Evolutionary conservation across 1,284 basidiomycete species (phyloP).

Genomic region (Ceratobasidium sp.): DNA sequence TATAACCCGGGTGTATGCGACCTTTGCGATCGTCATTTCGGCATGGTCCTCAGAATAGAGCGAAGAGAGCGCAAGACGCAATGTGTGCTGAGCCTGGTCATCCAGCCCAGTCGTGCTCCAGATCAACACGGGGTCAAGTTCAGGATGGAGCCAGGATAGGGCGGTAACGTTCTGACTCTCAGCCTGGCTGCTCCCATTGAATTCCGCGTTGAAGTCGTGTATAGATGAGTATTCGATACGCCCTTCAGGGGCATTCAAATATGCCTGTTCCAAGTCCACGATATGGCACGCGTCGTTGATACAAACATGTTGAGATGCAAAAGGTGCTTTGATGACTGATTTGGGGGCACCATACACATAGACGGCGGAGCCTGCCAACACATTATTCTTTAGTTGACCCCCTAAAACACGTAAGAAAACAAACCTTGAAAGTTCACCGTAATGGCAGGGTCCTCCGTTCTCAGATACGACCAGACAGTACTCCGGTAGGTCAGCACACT

Average conservation of each 20-base stretch:
- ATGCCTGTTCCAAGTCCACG: conserved; percentile 8
- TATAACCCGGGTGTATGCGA: background rate
- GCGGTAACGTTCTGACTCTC: background rate
- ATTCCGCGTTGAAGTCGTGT: background rate
- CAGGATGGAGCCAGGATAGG: background rate
- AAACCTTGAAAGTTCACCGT: conserved; percentile 8
- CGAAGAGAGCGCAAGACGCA: background rate
- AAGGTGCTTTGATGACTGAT: background rate
- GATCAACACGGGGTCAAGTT: conserved; percentile 9
- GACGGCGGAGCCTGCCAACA: background rate
- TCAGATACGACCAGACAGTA: conserved; percentile 5
- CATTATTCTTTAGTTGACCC: too few relatives aligned
- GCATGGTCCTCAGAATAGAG: background rate
- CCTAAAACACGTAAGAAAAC: background rate
- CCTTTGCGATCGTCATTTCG: conserved; percentile 19
- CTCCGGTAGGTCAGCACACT: conserved; percentile 9
- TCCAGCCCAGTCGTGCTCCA: conserved; percentile 19
- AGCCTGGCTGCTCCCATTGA: background rate
- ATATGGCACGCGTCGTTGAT: conserved; percentile 9
- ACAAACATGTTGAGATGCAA: conserved; percentile 20
- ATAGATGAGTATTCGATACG: background rate
- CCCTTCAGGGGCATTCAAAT: background rate
- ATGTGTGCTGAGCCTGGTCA: background rate
- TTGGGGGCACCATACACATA: conserved; percentile 21
- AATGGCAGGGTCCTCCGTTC: conserved; percentile 9